Conservation (phyloP, 768 basidiomycete species). For the Rhodotorula babjevae region DNA sequence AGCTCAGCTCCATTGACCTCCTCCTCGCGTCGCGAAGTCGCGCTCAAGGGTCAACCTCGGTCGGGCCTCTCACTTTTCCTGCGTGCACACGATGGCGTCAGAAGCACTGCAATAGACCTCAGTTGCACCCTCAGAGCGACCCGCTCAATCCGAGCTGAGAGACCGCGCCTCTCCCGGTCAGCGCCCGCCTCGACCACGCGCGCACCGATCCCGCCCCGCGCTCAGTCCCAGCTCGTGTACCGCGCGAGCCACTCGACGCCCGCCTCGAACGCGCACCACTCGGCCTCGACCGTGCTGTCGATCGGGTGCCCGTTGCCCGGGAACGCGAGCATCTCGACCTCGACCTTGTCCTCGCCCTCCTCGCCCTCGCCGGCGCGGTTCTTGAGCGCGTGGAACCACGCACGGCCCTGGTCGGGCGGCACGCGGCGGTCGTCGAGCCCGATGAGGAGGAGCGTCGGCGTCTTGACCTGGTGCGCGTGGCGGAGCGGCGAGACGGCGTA, state of each 20-base stretch:
- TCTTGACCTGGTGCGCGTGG: slow-evolving; percentile 54
- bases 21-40: too few relatives aligned
- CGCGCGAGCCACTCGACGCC: slow-evolving; percentile 54
- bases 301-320: slow-evolving; percentile 62
- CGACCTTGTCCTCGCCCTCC: slow-evolving; percentile 48
- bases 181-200: too few relatives aligned
- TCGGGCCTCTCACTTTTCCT: too few relatives aligned
- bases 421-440: slow-evolving; percentile 63
- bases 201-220: too few relatives aligned
- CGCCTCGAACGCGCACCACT: slow-evolving; percentile 56
- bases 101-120: too few relatives aligned
- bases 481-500: slow-evolving; percentile 58
- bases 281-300: slow-evolving; percentile 52
- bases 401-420: slow-evolving; percentile 59
- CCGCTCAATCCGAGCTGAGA: too few relatives aligned
- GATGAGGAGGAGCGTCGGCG: slow-evolving; percentile 59
- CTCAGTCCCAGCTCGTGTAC: slow-evolving; percentile 14
- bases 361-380: too few relatives aligned
- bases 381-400: slow-evolving; percentile 65
- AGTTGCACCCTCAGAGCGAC: too few relatives aligned
- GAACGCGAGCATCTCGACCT: slow-evolving; percentile 61
- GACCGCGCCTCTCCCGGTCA: too few relatives aligned
- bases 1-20: too few relatives aligned
- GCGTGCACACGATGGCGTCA: too few relatives aligned
- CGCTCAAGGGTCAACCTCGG: too few relatives aligned